These are phyloP conservation scores for Phylloporus gajari DNA, from an alignment of 1,284 basidiomycete species.

Conservation along the genomic window DNA sequence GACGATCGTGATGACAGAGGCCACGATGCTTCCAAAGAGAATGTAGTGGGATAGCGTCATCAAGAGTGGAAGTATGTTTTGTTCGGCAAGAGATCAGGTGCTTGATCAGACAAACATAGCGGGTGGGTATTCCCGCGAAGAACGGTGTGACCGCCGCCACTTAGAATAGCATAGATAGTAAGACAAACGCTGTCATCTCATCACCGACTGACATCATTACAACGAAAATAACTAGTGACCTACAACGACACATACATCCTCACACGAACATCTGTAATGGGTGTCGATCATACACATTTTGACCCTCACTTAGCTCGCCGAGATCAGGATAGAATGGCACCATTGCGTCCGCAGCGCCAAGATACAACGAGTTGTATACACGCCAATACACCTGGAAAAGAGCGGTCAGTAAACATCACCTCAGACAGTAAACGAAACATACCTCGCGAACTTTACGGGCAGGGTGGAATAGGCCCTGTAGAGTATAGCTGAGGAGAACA, in stretches of 20 bases:
- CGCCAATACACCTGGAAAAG: slow-evolving; percentile 79
- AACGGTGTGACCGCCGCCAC: too few species aligned
- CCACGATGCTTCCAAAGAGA: background rate
- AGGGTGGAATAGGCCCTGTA: slow-evolving; percentile 96
- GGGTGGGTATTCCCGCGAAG: too few species aligned
- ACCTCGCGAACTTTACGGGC: slow-evolving; percentile 97
- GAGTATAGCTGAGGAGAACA: slow-evolving; percentile 86
- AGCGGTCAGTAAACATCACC: background rate
- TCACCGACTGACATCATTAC: too few species aligned
- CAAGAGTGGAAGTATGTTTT: background rate
- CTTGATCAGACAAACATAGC: too few species aligned
- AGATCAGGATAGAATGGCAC: slow-evolving; percentile 96
- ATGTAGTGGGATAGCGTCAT: background rate
- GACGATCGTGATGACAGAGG: too few species aligned
- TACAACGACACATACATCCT: slow-evolving; percentile 12
- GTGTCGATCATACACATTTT: slow-evolving; percentile 89
- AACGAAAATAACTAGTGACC: too few species aligned
- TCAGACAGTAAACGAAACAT: slow-evolving; percentile 23
- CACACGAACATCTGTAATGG: slow-evolving; percentile 85
- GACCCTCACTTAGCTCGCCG: slow-evolving; percentile 85
- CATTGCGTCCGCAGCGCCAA: slow-evolving; percentile 89
- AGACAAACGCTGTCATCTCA: too few species aligned
- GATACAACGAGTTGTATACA: slow-evolving; percentile 90
- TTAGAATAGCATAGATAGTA: too few species aligned
- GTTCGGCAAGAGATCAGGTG: too few species aligned